Percentiles rank a stretch among this genome's conserved stretches.
Conservation (phyloP, 805 yeast genomes). For the Tetrapisispora fleetii region DNA sequence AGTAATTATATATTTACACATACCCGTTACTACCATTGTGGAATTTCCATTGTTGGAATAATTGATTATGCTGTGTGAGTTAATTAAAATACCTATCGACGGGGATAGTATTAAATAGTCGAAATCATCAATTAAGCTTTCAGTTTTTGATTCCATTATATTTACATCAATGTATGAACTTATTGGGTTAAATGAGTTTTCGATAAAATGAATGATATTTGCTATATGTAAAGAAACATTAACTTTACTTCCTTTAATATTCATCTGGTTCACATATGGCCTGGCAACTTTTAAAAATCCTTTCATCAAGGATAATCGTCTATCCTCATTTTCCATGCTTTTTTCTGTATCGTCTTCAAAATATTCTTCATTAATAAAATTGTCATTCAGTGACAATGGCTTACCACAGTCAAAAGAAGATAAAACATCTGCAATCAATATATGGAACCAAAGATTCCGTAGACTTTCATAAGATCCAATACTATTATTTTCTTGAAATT, state of each 20-base stretch:
- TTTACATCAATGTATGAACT: constrained; percentile 11
- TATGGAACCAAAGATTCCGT: constrained; percentile 15
- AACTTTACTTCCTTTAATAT: constrained; percentile 4
- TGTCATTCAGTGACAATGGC: constrained; percentile 15
- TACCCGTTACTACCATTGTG: constrained; percentile 9
- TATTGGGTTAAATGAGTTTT: constrained; percentile 11
- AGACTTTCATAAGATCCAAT: constrained; percentile 11
- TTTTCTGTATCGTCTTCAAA: neutral
- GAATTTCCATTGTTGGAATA: constrained; percentile 6
- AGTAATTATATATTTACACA: constrained; percentile 13
- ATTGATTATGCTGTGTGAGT: constrained; percentile 14
- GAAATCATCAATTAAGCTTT: constrained; percentile 14
- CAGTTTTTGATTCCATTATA: constrained; percentile 7
- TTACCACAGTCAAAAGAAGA: constrained; percentile 25
- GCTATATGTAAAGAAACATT: constrained; percentile 6
- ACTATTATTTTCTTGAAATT: constrained; percentile 5
- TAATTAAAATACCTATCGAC: constrained; percentile 15
- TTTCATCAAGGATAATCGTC: constrained; percentile 6
- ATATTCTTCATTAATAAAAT: constrained; percentile 5
- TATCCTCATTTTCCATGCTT: neutral
- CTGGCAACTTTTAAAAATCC: constrained; percentile 11
- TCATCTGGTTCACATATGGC: constrained; percentile 9
- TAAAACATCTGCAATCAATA: constrained; percentile 18
- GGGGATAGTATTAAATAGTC: constrained; percentile 17
- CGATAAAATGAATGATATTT: constrained; percentile 10